Evolutionary conservation across 176 grass and related monocot species (phyloP).

Genomic region (Tillandsia leiboldiana): DNA sequence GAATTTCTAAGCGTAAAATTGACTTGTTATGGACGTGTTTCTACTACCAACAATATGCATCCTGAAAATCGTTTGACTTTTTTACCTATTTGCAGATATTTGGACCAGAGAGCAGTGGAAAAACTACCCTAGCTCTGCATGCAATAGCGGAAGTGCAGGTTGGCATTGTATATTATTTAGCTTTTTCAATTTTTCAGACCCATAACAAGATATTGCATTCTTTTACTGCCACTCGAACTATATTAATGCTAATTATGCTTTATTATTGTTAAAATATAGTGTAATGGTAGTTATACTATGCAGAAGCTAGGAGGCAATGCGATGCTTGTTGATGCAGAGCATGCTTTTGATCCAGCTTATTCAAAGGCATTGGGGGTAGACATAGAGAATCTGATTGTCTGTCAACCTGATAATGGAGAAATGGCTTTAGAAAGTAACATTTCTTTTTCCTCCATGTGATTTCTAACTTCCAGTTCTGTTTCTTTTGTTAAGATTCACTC

Average conservation of each 20-base stretch:
- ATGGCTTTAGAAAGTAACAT: constrained; percentile 95
- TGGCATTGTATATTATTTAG: constrained; percentile 10
- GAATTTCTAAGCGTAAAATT: neutral
- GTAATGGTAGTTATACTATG: constrained; percentile 7
- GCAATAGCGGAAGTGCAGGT: constrained; percentile 98
- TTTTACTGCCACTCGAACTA: neutral
- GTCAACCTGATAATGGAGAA: constrained; percentile 95
- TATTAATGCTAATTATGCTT: neutral
- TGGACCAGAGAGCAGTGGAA: constrained; percentile 96
- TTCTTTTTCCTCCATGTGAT: neutral
- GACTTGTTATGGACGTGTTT: neutral
- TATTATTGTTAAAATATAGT: too few relatives aligned
- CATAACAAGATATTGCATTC: too few relatives aligned
- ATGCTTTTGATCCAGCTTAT: constrained; percentile 98
- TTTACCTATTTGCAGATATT: constrained; percentile 45
- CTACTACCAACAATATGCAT: neutral
- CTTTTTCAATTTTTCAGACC: neutral
- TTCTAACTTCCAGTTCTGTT: neutral
- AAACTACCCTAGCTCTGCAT: constrained; percentile 93
- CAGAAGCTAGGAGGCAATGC: constrained; percentile 96
- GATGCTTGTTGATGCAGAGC: constrained; percentile 98
- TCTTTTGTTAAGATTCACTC: too few relatives aligned
- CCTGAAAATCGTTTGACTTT: neutral
- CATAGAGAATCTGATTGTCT: constrained; percentile 98
- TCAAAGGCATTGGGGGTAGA: constrained; percentile 86